Percentiles rank a stretch among this genome's conserved stretches.
phyloP scores from a whole-genome alignment of 768 basidiomycete species.

The Lactarius psammicola region DNA sequence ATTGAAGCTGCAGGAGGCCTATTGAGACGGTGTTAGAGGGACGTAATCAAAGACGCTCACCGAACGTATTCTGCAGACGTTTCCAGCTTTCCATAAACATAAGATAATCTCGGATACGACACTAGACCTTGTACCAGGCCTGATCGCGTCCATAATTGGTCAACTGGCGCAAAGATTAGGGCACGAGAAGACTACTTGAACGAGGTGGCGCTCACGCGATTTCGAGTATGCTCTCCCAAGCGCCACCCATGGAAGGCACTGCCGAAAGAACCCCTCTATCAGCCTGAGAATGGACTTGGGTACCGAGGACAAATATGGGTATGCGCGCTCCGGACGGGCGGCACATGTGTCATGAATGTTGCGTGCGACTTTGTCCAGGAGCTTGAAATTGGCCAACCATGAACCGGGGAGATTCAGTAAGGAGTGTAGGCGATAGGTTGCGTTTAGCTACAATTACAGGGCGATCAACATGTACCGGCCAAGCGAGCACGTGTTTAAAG shows the following conservation, averaged over 20 bases:
- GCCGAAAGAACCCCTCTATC: neutral
- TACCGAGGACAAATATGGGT: conserved; percentile 10
- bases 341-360: conserved; percentile 5
- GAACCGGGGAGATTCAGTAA: conserved; percentile 24
- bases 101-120: conserved; percentile 22
- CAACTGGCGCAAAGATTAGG: conserved; percentile 16
- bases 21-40: conserved; percentile 4
- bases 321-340: conserved; percentile 6
- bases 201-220: conserved; percentile 12
- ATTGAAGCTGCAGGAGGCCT: conserved; percentile 61
- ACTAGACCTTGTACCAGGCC: conserved; percentile 21
- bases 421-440: conserved; percentile 25
- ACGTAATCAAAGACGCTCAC: conserved; percentile 17
- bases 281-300: conserved; percentile 5
- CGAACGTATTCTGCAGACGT: conserved; percentile 28
- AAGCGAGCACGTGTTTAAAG: neutral
- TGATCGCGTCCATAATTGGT: conserved; percentile 25
- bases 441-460: conserved; percentile 21
- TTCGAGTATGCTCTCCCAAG: conserved; percentile 4
- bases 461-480: neutral
- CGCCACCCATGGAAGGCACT: conserved; percentile 8
- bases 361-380: conserved; percentile 21
- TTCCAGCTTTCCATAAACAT: conserved; percentile 27
- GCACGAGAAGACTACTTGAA: neutral
- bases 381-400: conserved; percentile 26